Percentiles rank a stretch among this genome's conserved stretches.
Conservation (phyloP, 106 monocot genomes). For the Ottelia alismoides region DNA sequence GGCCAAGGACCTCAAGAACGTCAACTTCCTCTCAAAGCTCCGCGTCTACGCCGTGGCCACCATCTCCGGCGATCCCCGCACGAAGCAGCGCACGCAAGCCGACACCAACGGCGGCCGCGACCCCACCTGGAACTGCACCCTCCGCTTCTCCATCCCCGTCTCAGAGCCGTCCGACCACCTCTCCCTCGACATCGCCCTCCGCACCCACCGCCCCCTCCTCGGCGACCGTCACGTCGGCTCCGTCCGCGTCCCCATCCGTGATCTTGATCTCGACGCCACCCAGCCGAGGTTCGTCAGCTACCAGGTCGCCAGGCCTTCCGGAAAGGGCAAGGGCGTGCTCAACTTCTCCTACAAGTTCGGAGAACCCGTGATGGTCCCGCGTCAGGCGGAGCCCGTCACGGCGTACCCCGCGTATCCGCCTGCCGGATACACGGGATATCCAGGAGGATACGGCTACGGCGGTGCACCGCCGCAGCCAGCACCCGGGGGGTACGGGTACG, state of each 20-base stretch:
- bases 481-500: constrained; percentile 3
- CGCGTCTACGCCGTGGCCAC: constrained; percentile 40
- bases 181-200: constrained; percentile 31
- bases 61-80: constrained; percentile 24
- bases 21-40: constrained; percentile 42
- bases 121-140: constrained; percentile 33
- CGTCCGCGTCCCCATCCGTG: constrained; percentile 36
- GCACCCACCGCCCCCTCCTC: constrained; percentile 33
- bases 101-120: constrained; percentile 32
- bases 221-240: constrained; percentile 51
- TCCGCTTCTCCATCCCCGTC: constrained; percentile 8
- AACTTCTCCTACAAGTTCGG: constrained; percentile 41
- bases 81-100: constrained; percentile 26
- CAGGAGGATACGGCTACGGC: constrained; percentile 4
- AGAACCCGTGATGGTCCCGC: constrained; percentile 8
- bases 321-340: constrained; percentile 49
- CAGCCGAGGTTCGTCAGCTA: constrained; percentile 34
- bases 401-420: constrained; percentile 13
- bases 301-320: constrained; percentile 48
- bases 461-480: constrained; percentile 4
- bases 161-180: neutral
- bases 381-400: constrained; percentile 5
- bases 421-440: constrained; percentile 2
- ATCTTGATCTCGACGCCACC: constrained; percentile 18
- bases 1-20: constrained; percentile 54